Evolutionary conservation across 2,329 filamentous ascomycete species (phyloP).

Genomic region (Aspergillus glaucus): DNA sequence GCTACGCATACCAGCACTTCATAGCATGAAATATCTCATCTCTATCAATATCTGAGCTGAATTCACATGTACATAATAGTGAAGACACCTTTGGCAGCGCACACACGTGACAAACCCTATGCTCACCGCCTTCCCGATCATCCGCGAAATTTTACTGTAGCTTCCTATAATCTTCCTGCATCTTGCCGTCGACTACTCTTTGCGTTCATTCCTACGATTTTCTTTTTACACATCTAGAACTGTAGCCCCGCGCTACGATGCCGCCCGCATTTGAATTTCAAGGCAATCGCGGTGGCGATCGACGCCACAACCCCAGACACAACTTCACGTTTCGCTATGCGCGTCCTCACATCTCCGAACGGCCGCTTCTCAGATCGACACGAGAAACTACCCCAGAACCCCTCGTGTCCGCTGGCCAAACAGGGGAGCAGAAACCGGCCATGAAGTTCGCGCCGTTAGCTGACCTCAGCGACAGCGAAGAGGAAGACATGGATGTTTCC

Average conservation of each 20-base stretch:
- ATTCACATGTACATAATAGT: too few relatives aligned
- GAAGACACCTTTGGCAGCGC: too few relatives aligned
- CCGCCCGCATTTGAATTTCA: constrained; percentile 29
- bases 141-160: too few relatives aligned
- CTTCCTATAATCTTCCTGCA: too few relatives aligned
- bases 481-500: constrained; percentile 41
- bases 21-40: too few relatives aligned
- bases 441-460: constrained; percentile 33
- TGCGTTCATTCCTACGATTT: too few relatives aligned
- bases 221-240: neutral
- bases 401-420: constrained; percentile 16
- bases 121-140: too few relatives aligned
- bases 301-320: constrained; percentile 19
- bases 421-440: constrained; percentile 20
- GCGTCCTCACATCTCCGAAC: constrained; percentile 30
- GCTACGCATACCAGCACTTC: too few relatives aligned
- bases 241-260: constrained; percentile 8
- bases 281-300: constrained; percentile 20
- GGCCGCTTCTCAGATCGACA: constrained; percentile 29
- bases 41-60: too few relatives aligned
- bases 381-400: constrained; percentile 33
- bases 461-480: constrained; percentile 41
- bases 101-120: too few relatives aligned
- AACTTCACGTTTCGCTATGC: constrained; percentile 38
- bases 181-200: too few relatives aligned